Conservation (phyloP, 2,329 filamentous ascomycete species). For the Cladophialophora yegresii region DNA sequence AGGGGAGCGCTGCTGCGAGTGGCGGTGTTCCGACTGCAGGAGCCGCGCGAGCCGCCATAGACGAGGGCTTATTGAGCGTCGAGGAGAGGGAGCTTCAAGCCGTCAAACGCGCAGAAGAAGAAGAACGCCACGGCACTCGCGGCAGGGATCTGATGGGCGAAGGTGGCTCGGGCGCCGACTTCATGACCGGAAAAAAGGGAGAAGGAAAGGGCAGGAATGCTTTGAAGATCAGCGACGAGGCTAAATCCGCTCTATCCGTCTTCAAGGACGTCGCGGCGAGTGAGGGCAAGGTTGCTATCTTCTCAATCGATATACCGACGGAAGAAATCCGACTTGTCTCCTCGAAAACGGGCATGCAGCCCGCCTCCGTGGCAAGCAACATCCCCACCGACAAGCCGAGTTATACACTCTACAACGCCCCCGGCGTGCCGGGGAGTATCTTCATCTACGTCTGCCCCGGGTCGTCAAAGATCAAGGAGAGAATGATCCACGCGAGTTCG, state of each 20-base stretch:
- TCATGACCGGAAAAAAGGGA: constrained; percentile 23
- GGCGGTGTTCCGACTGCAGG: constrained; percentile 28
- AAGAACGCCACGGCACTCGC: constrained; percentile 57
- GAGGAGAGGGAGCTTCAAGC: constrained; percentile 61
- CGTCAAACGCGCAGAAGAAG: constrained; percentile 61
- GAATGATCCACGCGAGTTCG: constrained; percentile 66
- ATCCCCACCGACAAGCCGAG: constrained; percentile 59
- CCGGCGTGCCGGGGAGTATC: constrained; percentile 45
- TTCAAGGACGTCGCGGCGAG: constrained; percentile 39
- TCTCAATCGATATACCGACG: constrained; percentile 49
- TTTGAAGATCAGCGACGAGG: constrained; percentile 57
- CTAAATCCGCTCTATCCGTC: constrained; percentile 53
- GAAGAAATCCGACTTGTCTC: constrained; percentile 60
- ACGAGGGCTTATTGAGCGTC: constrained; percentile 60
- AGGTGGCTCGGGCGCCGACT: constrained; percentile 43
- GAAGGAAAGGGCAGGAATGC: constrained; percentile 47
- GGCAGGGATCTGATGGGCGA: constrained; percentile 51
- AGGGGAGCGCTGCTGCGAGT: constrained; percentile 14
- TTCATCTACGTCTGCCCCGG: constrained; percentile 68
- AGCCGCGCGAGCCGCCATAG: constrained; percentile 13
- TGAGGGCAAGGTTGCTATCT: constrained; percentile 38
- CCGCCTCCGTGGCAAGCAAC: constrained; percentile 48
- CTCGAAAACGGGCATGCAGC: constrained; percentile 39
- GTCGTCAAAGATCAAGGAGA: constrained; percentile 63
- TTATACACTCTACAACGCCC: constrained; percentile 58